phyloP scores from a whole-genome alignment of 2,329 filamentous ascomycete species.

The Tolypocladium nubicola region DNA sequence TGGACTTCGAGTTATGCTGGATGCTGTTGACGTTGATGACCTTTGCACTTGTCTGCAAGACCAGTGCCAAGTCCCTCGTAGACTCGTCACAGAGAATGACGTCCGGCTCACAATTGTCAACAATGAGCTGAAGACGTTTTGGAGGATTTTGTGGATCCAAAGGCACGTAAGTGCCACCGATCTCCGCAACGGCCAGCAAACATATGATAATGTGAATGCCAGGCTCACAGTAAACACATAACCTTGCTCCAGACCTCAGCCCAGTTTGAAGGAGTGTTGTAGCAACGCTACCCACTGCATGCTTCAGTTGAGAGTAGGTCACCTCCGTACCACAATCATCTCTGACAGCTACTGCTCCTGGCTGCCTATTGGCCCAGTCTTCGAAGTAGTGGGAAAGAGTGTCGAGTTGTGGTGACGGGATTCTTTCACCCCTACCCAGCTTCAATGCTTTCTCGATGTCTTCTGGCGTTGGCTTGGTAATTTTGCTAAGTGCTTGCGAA shows the following conservation, averaged over 20 bases:
- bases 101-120: not conserved
- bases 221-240: conserved; percentile 1
- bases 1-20: not conserved
- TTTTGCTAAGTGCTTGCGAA: not conserved
- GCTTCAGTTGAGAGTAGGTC: conserved; percentile 1
- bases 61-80: not conserved
- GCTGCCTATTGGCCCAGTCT: not conserved
- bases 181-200: not conserved
- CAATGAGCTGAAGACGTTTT: not conserved
- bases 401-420: not conserved
- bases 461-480: not conserved
- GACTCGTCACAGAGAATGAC: not conserved
- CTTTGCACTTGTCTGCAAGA: not conserved
- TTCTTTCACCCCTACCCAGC: not conserved
- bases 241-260: not conserved
- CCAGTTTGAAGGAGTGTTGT: not conserved
- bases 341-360: not conserved
- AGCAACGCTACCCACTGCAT: not conserved
- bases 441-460: not conserved
- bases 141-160: not conserved
- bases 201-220: not conserved
- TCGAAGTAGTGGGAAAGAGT: conserved; percentile 2
- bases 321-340: not conserved
- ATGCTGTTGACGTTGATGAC: not conserved
- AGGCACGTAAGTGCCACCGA: not conserved